These are phyloP conservation scores for Thermothielavioides terrestris DNA, from an alignment of 495 filamentous ascomycete species.

Conservation along the genomic window DNA sequence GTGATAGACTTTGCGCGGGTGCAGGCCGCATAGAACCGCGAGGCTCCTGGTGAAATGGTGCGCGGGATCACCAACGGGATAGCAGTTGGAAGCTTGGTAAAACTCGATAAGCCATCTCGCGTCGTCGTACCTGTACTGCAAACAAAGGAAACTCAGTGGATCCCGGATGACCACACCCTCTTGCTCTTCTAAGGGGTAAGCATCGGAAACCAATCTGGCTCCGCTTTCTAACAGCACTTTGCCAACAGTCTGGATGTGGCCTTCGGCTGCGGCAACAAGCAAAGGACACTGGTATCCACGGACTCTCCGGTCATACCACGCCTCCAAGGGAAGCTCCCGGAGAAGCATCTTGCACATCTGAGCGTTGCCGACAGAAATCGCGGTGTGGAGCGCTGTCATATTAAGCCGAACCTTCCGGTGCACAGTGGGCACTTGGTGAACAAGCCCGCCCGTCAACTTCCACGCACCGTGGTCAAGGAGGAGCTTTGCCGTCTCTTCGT, in stretches of 20 bases:
- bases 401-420: not conserved
- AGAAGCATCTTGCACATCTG: not conserved
- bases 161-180: not conserved
- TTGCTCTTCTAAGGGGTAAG: not conserved
- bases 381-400: not conserved
- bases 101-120: not conserved
- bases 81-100: not conserved
- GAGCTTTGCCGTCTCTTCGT: not conserved
- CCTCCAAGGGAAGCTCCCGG: not conserved
- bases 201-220: not conserved
- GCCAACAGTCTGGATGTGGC: not conserved
- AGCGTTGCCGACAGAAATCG: not conserved
- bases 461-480: not conserved
- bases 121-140: not conserved
- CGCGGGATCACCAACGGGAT: not conserved
- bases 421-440: not conserved
- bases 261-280: not conserved
- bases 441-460: not conserved
- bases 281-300: not conserved
- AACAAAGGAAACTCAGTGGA: not conserved
- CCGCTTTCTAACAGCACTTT: not conserved
- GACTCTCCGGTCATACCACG: not conserved
- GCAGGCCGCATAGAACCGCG: not conserved
- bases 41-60: not conserved
- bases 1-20: not conserved